phyloP scores from a whole-genome alignment of 352 stramenopile genomes.

The Globisporangium spiculum region DNA sequence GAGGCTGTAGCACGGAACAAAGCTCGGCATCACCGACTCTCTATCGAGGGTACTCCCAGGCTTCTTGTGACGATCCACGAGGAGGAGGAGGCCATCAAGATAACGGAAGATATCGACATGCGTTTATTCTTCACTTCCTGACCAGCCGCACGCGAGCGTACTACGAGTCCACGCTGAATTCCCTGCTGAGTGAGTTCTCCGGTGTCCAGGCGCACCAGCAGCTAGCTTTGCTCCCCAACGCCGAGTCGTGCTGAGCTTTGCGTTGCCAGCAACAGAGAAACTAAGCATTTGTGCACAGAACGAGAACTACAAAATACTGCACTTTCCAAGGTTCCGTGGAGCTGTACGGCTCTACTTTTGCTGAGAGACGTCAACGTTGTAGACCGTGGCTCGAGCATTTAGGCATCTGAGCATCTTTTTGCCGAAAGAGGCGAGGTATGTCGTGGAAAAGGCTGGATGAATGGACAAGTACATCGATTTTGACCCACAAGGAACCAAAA shows the following conservation, averaged over 20 bases:
- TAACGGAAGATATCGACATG: not conserved
- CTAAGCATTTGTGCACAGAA: no score
- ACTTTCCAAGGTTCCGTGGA: no score
- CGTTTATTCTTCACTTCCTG: slow-evolving; percentile 9
- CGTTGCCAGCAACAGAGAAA: not conserved
- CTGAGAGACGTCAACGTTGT: no score
- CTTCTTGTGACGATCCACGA: not conserved
- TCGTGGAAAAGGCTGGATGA: no score
- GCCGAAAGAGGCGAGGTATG: no score
- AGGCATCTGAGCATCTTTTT: no score
- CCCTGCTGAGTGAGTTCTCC: slow-evolving; percentile 8
- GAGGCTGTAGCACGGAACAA: no score
- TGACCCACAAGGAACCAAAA: no score
- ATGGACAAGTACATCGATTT: no score
- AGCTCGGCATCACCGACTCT: not conserved
- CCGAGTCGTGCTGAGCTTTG: not conserved
- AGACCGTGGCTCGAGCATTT: no score
- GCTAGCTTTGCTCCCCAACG: not conserved
- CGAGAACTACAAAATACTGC: no score
- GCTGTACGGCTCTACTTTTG: no score
- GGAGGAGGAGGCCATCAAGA: not conserved
- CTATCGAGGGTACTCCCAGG: not conserved
- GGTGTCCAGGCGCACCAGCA: not conserved
- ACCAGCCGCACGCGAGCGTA: slow-evolving; percentile 3
- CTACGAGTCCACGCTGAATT: slow-evolving; percentile 13